Base-by-base conservation (phyloP, 305 asterid genomes). In the Solanum chacoense region DNA sequence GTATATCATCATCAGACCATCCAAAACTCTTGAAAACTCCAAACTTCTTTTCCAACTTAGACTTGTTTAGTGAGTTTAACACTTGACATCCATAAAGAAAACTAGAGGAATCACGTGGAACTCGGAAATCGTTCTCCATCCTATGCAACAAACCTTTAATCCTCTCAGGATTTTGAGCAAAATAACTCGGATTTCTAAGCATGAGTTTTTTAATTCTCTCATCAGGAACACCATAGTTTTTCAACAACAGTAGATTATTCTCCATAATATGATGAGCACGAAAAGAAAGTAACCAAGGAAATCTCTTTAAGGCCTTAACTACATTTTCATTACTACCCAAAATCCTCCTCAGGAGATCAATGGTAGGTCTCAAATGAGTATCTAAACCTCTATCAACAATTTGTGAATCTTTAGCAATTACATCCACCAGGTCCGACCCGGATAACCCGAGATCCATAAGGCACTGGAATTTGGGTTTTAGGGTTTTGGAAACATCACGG, bases 21-120 rank as follows among this genome's bases (percentile, higher is more conserved):
- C 91, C 89, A 42, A 79, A 80, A 37, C 88, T 87, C 79, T 42
- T 87, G 6, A 89, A 87, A 11, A 83, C 11, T 74, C 36, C 88
- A 16, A 88, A 16, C 29, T 88, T 88, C 40, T 8, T 88, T 9
- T 85, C 88, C 20, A 67, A 36, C 28, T 18, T 77, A 18, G 87
- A 76, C 59, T 65, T 28, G 7, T 20, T 85, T 37, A 5, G 20
- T 7, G 79, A 7, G 24, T 55, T 2, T 3, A 86, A 38, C 5
- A 12, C 72, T 22, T n/a, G 24, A 20, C 88, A 78, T n/a, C 40
- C 84, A 24, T 37, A 18, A 22, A 10, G 65, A 67, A 86, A 78
- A 34, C n/a, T 86, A 16, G 79, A 11, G 28, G 87, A 86, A 32
- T 40, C 16, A 6, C 29, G 34, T 5, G 84, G 63, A n/a, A 89